These are phyloP conservation scores for Glaciozyma martinii DNA, from an alignment of 768 basidiomycete species.

Conservation along the genomic window DNA sequence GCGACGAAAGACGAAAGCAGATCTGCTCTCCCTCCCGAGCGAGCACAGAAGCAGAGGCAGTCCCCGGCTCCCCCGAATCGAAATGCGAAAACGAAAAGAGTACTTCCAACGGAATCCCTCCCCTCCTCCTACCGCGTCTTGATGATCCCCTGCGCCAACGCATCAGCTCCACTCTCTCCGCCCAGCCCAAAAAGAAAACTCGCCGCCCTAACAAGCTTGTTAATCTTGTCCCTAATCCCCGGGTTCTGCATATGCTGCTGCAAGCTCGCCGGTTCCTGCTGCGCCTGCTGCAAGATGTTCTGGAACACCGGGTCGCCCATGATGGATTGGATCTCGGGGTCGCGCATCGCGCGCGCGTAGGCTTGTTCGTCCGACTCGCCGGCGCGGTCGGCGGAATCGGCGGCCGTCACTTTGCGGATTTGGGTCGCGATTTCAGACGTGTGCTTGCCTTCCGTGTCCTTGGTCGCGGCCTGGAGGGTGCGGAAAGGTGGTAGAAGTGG, in stretches of 20 bases:
- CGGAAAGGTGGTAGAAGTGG: background rate
- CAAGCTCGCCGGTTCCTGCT: slow-evolving; percentile 74
- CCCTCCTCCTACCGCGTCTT: background rate
- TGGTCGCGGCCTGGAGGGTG: slow-evolving; percentile 50
- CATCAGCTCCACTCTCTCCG: background rate
- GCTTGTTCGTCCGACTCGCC: slow-evolving; percentile 89
- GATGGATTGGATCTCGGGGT: slow-evolving; percentile 69
- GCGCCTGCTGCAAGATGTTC: slow-evolving; percentile 87
- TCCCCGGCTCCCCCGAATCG: too few species aligned
- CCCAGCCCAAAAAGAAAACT: background rate
- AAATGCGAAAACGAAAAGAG: too few species aligned
- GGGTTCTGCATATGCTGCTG: slow-evolving; percentile 92
- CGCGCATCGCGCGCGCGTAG: slow-evolving; percentile 85
- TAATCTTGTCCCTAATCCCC: slow-evolving; percentile 45
- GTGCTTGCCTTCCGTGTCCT: slow-evolving; percentile 75
- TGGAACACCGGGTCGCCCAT: slow-evolving; percentile 91
- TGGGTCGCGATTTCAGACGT: slow-evolving; percentile 69
- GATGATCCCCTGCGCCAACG: background rate
- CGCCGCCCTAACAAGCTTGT: slow-evolving; percentile 72
- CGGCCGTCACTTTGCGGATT: slow-evolving; percentile 70
- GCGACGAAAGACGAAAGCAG: too few species aligned
- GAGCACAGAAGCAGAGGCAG: too few species aligned
- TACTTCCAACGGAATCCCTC: background rate
- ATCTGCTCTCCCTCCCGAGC: too few species aligned
- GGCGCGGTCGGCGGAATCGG: slow-evolving; percentile 65